Percentiles rank a stretch among this genome's conserved stretches.
These are phyloP conservation scores for Quercus parvula DNA, from an alignment of 306 rosid species.

Conservation along the genomic window DNA sequence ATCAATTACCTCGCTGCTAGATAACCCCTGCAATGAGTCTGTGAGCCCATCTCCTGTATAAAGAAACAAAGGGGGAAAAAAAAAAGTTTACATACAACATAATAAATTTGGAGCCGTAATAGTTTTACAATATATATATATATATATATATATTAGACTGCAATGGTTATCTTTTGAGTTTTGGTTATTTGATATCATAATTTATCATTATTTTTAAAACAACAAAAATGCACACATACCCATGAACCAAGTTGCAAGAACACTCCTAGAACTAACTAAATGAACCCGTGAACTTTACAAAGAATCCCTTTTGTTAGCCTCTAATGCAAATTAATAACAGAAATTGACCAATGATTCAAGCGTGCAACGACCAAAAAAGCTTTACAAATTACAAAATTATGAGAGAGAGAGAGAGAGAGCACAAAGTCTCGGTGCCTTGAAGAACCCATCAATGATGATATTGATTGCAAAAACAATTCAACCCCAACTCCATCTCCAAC, in stretches of 20 bases:
- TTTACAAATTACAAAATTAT: not conserved
- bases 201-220: not conserved
- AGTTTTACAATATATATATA: not conserved
- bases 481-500: not conserved
- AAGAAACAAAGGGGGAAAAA: conserved; percentile 14
- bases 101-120: not conserved
- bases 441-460: not conserved
- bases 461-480: not conserved
- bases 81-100: not conserved
- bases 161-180: too few relatives aligned
- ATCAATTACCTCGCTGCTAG: conserved; percentile 69
- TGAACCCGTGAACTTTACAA: not conserved
- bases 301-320: not conserved
- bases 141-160: too few relatives aligned
- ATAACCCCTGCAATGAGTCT: conserved; percentile 71
- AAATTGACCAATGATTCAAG: not conserved
- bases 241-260: not conserved
- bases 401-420: not conserved
- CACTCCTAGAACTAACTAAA: not conserved
- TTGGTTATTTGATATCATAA: not conserved
- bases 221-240: not conserved
- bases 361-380: not conserved
- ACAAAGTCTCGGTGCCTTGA: not conserved
- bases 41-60: conserved; percentile 89
- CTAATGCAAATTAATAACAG: not conserved